Evolutionary conservation across 129 eudicot species (phyloP).

Genomic region (Logfia minima): DNA sequence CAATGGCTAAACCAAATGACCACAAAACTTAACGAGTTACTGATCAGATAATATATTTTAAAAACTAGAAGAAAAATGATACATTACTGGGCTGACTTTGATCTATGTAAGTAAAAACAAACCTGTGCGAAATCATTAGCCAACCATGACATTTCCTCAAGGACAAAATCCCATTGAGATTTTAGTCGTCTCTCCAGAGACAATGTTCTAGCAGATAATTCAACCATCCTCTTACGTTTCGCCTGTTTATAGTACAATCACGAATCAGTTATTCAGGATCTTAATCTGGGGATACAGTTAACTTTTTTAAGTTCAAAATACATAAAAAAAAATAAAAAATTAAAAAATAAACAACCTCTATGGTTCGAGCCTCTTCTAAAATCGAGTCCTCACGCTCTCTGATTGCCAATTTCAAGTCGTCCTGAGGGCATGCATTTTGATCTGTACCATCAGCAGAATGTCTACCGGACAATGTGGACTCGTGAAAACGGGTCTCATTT

Average conservation of each 20-base stretch:
- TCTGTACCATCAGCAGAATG: slow-evolving; percentile 41
- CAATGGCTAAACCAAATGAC: slow-evolving; percentile 19
- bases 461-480: slow-evolving; percentile 33
- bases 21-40: neutral
- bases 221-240: slow-evolving; percentile 83
- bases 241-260: slow-evolving; percentile 51
- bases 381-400: slow-evolving; percentile 81
- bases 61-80: neutral
- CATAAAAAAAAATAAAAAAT: neutral
- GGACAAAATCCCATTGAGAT: slow-evolving; percentile 92
- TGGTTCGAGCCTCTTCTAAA: slow-evolving; percentile 76
- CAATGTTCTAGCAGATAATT: slow-evolving; percentile 52
- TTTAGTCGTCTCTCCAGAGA: slow-evolving; percentile 47
- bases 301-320: slow-evolving; percentile 11
- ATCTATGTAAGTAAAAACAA: slow-evolving; percentile 31
- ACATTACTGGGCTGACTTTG: slow-evolving; percentile 11
- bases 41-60: slow-evolving; percentile 14
- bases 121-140: slow-evolving; percentile 99
- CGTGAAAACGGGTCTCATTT: slow-evolving; percentile 32
- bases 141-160: slow-evolving; percentile 97
- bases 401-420: slow-evolving; percentile 34
- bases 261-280: slow-evolving; percentile 23
- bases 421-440: slow-evolving; percentile 43
- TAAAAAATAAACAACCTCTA: slow-evolving; percentile 60
- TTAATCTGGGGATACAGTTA: neutral